Evolutionary conservation across 2,329 filamentous ascomycete genomes (phyloP).

Genomic region (Rugonectria rugulosa): DNA sequence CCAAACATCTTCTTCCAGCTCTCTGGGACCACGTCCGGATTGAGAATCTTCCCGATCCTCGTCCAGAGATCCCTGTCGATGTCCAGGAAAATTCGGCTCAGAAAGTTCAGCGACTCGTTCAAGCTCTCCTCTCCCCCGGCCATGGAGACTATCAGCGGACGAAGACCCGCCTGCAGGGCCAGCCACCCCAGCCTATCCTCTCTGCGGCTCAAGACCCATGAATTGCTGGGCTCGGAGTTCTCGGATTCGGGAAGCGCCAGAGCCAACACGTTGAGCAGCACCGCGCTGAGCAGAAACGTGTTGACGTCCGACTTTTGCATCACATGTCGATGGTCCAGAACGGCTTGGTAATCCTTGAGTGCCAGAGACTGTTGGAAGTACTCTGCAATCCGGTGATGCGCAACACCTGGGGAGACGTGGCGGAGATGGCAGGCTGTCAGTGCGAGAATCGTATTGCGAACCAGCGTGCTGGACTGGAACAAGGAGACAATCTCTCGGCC

Average conservation of each 20-base stretch:
- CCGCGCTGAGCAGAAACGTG: constrained; percentile 2
- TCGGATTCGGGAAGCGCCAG: constrained; percentile 2
- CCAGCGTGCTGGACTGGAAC: background rate
- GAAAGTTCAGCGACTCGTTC: background rate
- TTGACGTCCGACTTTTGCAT: background rate
- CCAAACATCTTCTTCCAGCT: constrained; percentile 2
- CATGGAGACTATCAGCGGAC: constrained; percentile 12
- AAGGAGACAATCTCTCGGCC: constrained; percentile 9
- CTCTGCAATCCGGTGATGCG: constrained; percentile 13
- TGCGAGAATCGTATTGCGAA: constrained; percentile 11
- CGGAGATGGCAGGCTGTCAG: constrained; percentile 12
- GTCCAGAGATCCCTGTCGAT: background rate
- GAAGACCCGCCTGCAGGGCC: constrained; percentile 2
- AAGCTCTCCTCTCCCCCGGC: background rate
- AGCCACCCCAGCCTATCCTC: constrained; percentile 11
- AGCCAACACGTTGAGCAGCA: constrained; percentile 8
- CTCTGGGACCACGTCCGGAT: background rate
- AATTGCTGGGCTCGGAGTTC: background rate
- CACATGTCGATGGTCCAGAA: background rate
- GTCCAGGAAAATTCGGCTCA: constrained; percentile 5
- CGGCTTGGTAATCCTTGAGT: constrained; percentile 1
- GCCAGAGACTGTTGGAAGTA: constrained; percentile 11
- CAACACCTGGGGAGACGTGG: constrained; percentile 4
- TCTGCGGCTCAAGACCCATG: constrained; percentile 8
- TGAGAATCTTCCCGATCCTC: background rate